These are phyloP conservation scores for Candida quercuum DNA, from an alignment of 805 yeast genomes.

Conservation along the genomic window DNA sequence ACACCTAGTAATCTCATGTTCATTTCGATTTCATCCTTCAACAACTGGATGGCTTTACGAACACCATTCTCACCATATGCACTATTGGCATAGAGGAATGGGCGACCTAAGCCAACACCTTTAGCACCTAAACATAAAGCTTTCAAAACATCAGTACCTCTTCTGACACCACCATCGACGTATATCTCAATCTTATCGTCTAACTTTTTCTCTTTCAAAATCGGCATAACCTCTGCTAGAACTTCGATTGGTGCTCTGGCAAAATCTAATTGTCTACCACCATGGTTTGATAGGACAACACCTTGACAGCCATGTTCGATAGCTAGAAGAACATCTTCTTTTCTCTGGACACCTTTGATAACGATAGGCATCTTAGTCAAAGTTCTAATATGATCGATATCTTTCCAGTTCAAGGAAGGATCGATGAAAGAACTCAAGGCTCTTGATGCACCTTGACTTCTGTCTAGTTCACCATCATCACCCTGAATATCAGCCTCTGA, in stretches of 20 bases:
- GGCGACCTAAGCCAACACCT: slow-evolving; percentile 68
- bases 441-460: slow-evolving; percentile 77
- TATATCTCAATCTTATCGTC: slow-evolving; percentile 50
- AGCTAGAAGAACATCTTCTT: slow-evolving; percentile 73
- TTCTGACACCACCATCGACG: slow-evolving; percentile 64
- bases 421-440: slow-evolving; percentile 86
- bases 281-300: slow-evolving; percentile 83
- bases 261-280: slow-evolving; percentile 84
- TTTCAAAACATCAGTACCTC: slow-evolving; percentile 63
- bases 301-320: slow-evolving; percentile 69
- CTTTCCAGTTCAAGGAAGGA: slow-evolving; percentile 60
- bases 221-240: slow-evolving; percentile 62
- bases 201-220: slow-evolving; percentile 39
- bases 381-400: slow-evolving; percentile 48
- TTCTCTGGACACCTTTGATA: slow-evolving; percentile 80
- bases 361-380: slow-evolving; percentile 62
- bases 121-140: slow-evolving; percentile 67
- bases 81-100: slow-evolving; percentile 58
- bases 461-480: slow-evolving; percentile 47
- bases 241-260: slow-evolving; percentile 75
- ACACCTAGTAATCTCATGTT: slow-evolving; percentile 80
- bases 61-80: slow-evolving; percentile 65
- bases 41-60: slow-evolving; percentile 49
- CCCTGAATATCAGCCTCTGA: slow-evolving; percentile 45
- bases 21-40: slow-evolving; percentile 68